Conservation (phyloP, 108 stramenopile species). For the Nitzschia sp. region DNA sequence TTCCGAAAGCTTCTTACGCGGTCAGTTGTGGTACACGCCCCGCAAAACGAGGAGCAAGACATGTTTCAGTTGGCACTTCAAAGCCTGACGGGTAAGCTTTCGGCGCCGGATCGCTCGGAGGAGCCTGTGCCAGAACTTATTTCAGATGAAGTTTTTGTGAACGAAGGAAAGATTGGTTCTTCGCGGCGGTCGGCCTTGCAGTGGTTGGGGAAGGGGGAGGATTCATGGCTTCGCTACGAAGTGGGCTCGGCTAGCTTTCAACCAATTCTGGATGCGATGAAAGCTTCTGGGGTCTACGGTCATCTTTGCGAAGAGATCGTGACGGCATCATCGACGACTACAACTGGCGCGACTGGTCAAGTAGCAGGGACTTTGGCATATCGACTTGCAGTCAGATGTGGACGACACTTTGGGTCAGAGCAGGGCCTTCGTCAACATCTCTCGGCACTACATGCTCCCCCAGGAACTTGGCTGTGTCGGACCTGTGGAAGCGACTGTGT, state of each 20-base stretch:
- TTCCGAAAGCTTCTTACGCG: constrained; percentile 68
- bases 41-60: constrained; percentile 21
- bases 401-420: constrained; percentile 78
- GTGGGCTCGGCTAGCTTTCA: constrained; percentile 53
- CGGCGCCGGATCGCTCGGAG: constrained; percentile 6
- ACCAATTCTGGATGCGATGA: constrained; percentile 60
- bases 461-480: constrained; percentile 87
- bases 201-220: constrained; percentile 55
- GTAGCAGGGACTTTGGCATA: constrained; percentile 71
- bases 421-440: constrained; percentile 80
- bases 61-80: constrained; percentile 50
- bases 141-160: constrained; percentile 46
- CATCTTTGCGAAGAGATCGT: constrained; percentile 80
- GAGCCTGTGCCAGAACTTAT: constrained; percentile 44
- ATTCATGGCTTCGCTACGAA: constrained; percentile 72
- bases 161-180: constrained; percentile 47
- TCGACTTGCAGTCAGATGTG: constrained; percentile 70
- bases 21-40: constrained; percentile 67
- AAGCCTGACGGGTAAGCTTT: constrained; percentile 55
- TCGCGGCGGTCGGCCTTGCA: constrained; percentile 57
- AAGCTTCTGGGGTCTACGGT: constrained; percentile 47
- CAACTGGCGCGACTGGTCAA: constrained; percentile 68
- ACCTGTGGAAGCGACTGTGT: constrained; percentile 80
- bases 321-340: constrained; percentile 72
- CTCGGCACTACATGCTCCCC: constrained; percentile 75